Evolutionary conservation across 345 rosid genomes (phyloP), one percentile per base, ranked within the genome.

Genomic region (Eucalyptus cloeziana): DNA sequence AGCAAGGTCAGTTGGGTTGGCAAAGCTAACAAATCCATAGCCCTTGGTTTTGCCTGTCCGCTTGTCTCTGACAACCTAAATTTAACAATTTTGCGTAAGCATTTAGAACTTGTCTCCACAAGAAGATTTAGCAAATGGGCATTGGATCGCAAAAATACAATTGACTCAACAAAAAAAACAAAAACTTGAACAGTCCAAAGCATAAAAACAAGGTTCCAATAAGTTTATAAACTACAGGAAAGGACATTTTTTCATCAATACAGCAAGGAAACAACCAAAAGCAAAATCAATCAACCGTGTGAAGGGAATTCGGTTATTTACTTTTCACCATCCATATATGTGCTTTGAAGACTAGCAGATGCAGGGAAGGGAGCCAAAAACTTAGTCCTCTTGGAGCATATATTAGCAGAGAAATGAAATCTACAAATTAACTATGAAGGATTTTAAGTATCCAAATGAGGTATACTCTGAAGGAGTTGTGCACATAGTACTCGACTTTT

Each of bases 21-120:
- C 92, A 93, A 98, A 97, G 97, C 99, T 98, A 91, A 98, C 96
- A 93, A 98, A 98, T 31, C 99, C 99, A 89, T 94, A 98, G 71
- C 99, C 99, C 92, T 95, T 98, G 54, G 99, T 98, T 93, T 98
- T 98, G n/a, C 99, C 99, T 7, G 99, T 97, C 54, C 99, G 92
- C 94, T 98, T 98, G 89, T 98, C 99, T 92, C 99, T 95, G 27
- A 97, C 97, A 88, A 98, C 99, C 99, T 98, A 91, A 49, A 58
- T 87, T 45, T 44, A 76, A 40, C 47, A 24, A 40, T 76, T 21
- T 40, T 76, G 47, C 30, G 7, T 76, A 76, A 37, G 83, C 47
- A 40, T 37, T 76, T 76, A 37, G 27, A 76, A 37, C 45, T 76
- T 76, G 45, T 76, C 83, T 37, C 47, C 83, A 40, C 30, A 21